Conservation (phyloP, 2,329 filamentous ascomycete genomes). For the Sclerotinia sclerotiorum region DNA sequence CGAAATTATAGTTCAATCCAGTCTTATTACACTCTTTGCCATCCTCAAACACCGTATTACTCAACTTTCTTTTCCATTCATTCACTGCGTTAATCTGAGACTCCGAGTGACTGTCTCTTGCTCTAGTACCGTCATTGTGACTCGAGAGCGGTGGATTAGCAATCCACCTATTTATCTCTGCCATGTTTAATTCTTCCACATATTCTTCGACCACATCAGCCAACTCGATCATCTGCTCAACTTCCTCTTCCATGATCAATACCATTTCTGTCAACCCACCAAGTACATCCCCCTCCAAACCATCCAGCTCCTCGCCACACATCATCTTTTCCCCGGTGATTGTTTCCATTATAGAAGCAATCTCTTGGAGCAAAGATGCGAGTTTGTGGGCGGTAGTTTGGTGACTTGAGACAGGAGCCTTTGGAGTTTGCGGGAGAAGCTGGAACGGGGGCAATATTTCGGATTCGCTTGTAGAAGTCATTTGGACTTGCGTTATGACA, state of each 20-base stretch:
- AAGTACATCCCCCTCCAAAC: constrained; percentile 14
- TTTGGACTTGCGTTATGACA: background rate
- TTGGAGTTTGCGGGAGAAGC: background rate
- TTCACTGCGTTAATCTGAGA: background rate
- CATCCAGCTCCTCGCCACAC: constrained; percentile 16
- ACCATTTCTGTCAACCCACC: constrained; percentile 20
- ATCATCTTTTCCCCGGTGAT: constrained; percentile 19
- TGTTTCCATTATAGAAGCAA: constrained; percentile 19
- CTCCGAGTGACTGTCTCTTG: background rate
- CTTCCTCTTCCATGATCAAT: constrained; percentile 22
- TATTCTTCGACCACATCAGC: constrained; percentile 19
- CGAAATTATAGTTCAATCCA: background rate
- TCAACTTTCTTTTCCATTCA: too few relatives aligned
- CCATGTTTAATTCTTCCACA: constrained; percentile 20
- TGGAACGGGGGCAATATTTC: background rate
- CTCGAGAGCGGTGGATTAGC: background rate
- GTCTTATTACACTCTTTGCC: background rate
- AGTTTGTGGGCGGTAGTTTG: constrained; percentile 13
- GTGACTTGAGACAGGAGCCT: background rate
- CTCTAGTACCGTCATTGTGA: background rate
- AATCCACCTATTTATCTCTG: constrained; percentile 11
- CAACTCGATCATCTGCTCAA: constrained; percentile 15
- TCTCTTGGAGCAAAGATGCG: constrained; percentile 16
- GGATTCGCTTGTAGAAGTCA: background rate
- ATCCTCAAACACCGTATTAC: background rate